phyloP scores from a whole-genome alignment of 2,329 filamentous ascomycete species.

The Fusarium caatingaense region DNA sequence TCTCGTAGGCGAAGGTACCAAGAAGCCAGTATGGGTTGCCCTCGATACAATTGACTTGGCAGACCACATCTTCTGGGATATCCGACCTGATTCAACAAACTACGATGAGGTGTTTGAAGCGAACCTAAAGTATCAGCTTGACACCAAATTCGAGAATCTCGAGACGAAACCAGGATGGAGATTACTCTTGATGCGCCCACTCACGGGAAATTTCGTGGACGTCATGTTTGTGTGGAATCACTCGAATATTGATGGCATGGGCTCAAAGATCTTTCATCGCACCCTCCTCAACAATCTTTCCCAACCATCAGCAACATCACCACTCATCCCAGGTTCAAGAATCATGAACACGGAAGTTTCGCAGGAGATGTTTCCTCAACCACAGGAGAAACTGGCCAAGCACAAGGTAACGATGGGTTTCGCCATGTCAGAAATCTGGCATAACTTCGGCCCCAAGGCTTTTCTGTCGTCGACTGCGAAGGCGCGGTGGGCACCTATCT shows the following conservation, averaged over 20 bases:
- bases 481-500: constrained; percentile 5
- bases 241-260: background rate
- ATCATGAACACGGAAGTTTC: background rate
- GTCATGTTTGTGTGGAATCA: constrained; percentile 15
- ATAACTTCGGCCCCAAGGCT: background rate
- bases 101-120: background rate
- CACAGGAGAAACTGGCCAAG: constrained; percentile 9
- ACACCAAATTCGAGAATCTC: background rate
- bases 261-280: constrained; percentile 3
- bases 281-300: background rate
- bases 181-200: background rate
- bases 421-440: constrained; percentile 8
- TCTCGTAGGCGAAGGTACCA: background rate
- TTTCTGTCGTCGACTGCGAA: background rate
- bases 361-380: background rate
- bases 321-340: background rate
- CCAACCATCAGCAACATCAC: background rate
- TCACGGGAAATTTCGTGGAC: background rate
- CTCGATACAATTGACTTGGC: background rate
- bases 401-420: constrained; percentile 2
- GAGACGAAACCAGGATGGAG: constrained; percentile 6
- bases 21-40: constrained; percentile 1
- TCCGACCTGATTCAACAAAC: rapidly evolving
- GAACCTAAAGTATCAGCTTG: constrained; percentile 5
- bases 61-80: constrained; percentile 8